Evolutionary conservation across 75 land plant species (phyloP).

Genomic region (Pinus albicaulis): DNA sequence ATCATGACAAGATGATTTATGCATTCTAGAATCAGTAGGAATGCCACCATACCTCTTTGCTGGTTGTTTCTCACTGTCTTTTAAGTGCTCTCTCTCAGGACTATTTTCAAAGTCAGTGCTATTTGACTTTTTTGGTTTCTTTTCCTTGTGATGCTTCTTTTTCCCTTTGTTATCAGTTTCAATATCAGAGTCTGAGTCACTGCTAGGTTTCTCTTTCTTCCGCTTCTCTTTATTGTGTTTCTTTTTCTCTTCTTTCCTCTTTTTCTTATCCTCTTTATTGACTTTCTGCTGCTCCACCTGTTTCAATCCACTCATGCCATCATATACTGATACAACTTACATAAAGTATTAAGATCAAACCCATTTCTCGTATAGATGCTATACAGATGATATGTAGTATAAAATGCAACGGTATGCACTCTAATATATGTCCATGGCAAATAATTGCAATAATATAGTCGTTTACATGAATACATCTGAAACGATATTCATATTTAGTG

Average conservation of each 20-base stretch:
- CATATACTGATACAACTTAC: neutral
- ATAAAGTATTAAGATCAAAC: neutral
- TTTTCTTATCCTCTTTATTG: slow-evolving; percentile 28
- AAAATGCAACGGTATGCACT: too few species aligned
- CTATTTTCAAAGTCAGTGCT: slow-evolving; percentile 3
- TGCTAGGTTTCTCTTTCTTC: neutral
- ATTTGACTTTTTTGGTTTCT: neutral
- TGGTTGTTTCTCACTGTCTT: neutral
- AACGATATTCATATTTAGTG: too few species aligned
- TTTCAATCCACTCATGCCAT: neutral
- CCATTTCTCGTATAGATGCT: neutral
- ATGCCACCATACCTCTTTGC: neutral
- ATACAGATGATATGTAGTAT: too few species aligned
- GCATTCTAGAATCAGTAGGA: neutral
- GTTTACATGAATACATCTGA: too few species aligned
- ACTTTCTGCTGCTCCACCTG: slow-evolving; percentile 6
- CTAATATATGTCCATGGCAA: too few species aligned
- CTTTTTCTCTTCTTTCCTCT: slow-evolving; percentile 24
- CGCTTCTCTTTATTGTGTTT: slow-evolving; percentile 6
- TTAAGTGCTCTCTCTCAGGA: neutral
- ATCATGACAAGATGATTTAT: neutral
- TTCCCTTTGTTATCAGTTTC: neutral
- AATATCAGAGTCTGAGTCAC: slow-evolving; percentile 2
- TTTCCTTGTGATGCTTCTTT: slow-evolving; percentile 10
- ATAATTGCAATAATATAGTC: too few species aligned